phyloP scores from a whole-genome alignment of 108 stramenopile genomes.

The Nannochloropsis gaditana region DNA sequence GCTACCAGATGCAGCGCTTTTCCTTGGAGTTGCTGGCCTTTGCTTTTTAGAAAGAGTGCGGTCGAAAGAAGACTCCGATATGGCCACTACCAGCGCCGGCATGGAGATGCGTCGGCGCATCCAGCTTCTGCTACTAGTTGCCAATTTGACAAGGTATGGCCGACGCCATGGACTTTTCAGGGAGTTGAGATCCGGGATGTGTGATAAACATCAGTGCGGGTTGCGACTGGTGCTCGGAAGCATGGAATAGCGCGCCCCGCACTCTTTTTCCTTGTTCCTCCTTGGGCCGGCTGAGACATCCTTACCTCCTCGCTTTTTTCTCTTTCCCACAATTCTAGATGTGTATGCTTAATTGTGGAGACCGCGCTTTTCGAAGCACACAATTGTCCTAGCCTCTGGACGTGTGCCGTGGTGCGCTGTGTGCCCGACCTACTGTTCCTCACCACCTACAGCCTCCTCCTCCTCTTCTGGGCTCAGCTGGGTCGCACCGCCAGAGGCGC shows the following conservation, averaged over 20 bases:
- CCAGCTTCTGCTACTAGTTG: background rate
- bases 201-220: no score
- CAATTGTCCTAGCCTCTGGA: background rate
- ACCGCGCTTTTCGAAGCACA: background rate
- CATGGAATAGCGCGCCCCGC: no score
- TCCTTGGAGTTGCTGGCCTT: background rate
- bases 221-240: no score
- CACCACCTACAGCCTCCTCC: background rate
- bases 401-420: background rate
- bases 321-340: background rate
- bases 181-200: no score
- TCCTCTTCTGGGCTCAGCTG: slow-evolving; percentile 1
- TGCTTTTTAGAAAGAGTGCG: background rate
- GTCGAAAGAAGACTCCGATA: slow-evolving; percentile 1
- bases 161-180: background rate
- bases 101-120: slow-evolving; percentile 1
- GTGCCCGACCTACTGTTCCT: background rate
- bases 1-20: slow-evolving; percentile 6
- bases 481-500: background rate
- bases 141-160: slow-evolving; percentile 13
- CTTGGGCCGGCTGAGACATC: background rate
- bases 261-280: no score
- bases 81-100: background rate
- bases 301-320: background rate
- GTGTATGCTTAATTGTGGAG: background rate